Conservation (phyloP, 495 filamentous ascomycete genomes). For the Pyrenopolyporus hunteri region DNA sequence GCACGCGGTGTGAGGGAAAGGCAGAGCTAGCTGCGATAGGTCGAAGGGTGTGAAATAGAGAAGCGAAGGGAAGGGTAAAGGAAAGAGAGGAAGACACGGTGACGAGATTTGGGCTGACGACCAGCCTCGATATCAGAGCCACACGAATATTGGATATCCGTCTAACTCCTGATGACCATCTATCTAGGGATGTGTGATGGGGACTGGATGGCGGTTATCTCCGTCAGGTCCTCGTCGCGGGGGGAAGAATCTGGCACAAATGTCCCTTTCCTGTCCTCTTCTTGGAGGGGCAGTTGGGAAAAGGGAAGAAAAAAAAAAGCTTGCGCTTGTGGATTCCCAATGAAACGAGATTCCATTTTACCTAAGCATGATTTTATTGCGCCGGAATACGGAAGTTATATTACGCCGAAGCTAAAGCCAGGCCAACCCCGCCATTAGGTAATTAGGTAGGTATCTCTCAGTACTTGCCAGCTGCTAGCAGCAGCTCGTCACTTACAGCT, state of each 20-base stretch:
- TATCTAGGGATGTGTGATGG: constrained; percentile 13
- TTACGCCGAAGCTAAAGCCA: constrained; percentile 17
- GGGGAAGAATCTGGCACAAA: constrained; percentile 35
- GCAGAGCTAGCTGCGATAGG: constrained; percentile 70
- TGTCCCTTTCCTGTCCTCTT: constrained; percentile 32
- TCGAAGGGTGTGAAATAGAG: constrained; percentile 56
- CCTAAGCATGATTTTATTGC: constrained; percentile 2
- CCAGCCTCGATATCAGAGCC: constrained; percentile 37
- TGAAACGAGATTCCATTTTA: constrained; percentile 30
- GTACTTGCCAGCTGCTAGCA: background rate
- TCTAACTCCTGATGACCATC: constrained; percentile 24
- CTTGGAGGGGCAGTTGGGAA: constrained; percentile 29
- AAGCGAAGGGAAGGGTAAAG: constrained; percentile 59
- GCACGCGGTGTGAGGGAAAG: constrained; percentile 42
- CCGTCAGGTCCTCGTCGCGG: constrained; percentile 25
- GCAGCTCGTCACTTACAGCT: background rate
- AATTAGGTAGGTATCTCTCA: background rate
- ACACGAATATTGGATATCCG: constrained; percentile 32
- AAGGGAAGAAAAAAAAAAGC: constrained; percentile 26
- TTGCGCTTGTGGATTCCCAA: constrained; percentile 34
- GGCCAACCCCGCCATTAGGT: background rate
- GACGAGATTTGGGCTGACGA: constrained; percentile 43
- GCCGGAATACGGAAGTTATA: constrained; percentile 26
- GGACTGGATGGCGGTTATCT: constrained; percentile 31
- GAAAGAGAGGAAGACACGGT: constrained; percentile 55